These are phyloP conservation scores for Davidsoniella eucalypti DNA, from an alignment of 2,329 filamentous ascomycete species.

Conservation along the genomic window DNA sequence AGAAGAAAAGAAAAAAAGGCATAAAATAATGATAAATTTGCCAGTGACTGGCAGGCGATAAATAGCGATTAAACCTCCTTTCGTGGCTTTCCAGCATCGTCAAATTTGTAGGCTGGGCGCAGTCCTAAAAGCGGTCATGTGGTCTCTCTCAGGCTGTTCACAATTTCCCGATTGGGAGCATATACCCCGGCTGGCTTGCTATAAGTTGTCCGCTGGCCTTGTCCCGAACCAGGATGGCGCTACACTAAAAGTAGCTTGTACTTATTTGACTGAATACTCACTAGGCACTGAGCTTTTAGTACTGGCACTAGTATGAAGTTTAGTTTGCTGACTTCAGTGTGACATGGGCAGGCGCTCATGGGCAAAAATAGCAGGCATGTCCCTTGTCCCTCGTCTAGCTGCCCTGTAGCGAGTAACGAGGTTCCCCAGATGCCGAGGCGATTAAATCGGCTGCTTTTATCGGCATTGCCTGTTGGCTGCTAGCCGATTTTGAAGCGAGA, in stretches of 20 bases:
- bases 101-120: background rate
- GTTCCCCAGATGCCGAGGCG: no score
- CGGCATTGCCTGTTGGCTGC: no score
- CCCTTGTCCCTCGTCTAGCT: no score
- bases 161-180: constrained; percentile 3
- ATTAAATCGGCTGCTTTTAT: no score
- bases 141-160: constrained; percentile 1
- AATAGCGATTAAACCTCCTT: background rate
- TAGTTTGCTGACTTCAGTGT: no score
- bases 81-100: background rate
- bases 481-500: no score
- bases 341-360: no score
- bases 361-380: no score
- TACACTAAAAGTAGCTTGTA: background rate
- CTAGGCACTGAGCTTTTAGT: no score
- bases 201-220: background rate
- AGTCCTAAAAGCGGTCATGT: constrained; percentile 10
- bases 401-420: no score
- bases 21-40: no score
- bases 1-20: background rate
- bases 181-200: background rate
- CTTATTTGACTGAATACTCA: background rate
- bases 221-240: background rate
- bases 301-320: background rate
- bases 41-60: no score